A percentile compares a stretch with the other conserved stretches of the same genome.
These are phyloP conservation scores for Pascua guehoae DNA, from an alignment of 1,284 basidiomycete genomes.

Conservation along the genomic window DNA sequence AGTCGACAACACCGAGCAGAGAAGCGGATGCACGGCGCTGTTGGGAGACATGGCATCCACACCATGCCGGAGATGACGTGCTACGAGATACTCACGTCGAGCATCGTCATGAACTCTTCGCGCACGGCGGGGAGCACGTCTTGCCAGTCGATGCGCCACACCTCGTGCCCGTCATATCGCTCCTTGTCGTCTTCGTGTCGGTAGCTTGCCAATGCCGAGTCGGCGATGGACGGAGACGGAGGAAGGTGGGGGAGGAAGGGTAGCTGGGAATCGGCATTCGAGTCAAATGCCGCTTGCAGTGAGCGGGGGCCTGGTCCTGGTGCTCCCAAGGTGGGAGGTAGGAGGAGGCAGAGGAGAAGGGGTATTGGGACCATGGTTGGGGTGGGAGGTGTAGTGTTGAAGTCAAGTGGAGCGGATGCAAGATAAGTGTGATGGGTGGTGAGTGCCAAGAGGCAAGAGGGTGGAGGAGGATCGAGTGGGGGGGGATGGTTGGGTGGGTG, in stretches of 20 bases:
- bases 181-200: conserved; percentile 5
- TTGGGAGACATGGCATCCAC: no score
- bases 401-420: no score
- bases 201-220: no score
- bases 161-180: conserved; percentile 30
- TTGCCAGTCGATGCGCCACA: conserved; percentile 33
- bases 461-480: no score
- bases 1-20: no score
- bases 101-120: conserved; percentile 14
- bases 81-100: conserved; percentile 23
- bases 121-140: conserved; percentile 3
- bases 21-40: no score
- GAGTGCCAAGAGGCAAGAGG: no score
- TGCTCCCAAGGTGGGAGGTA: neutral
- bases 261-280: neutral
- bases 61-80: no score
- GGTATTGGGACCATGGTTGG: conserved; percentile 3
- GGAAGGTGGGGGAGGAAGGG: neutral
- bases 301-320: neutral
- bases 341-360: neutral
- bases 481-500: no score
- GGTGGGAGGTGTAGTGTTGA: neutral
- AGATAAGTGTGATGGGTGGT: no score
- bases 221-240: no score
- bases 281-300: neutral